Evolutionary conservation across 345 rosid species (phyloP).

Genomic region (sweet orange (Citrus sinensis)): DVS_A1.0 CM039163.1:32508501-32509000

Average conservation of each 20-base stretch:
- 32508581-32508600: not conserved
- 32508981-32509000: not conserved
- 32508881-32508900: not conserved
- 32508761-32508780: not conserved
- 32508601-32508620: too few relatives aligned
- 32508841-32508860: not conserved
- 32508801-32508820: not conserved
- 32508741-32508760: not conserved
- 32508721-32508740: not conserved
- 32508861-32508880: not conserved
- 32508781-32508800: not conserved
- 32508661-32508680: not conserved
- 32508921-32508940: not conserved
- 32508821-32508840: not conserved
- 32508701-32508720: not conserved
- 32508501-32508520: not conserved
- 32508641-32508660: too few relatives aligned
- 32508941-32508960: not conserved
- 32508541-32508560: not conserved
- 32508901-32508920: not conserved
- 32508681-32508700: not conserved
- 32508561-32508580: not conserved
- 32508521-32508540: not conserved
- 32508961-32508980: not conserved
- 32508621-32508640: too few relatives aligned